Base-by-base conservation (phyloP, 2,329 filamentous ascomycete genomes). In the Parasarocladium wereldwijsianum region DNA sequence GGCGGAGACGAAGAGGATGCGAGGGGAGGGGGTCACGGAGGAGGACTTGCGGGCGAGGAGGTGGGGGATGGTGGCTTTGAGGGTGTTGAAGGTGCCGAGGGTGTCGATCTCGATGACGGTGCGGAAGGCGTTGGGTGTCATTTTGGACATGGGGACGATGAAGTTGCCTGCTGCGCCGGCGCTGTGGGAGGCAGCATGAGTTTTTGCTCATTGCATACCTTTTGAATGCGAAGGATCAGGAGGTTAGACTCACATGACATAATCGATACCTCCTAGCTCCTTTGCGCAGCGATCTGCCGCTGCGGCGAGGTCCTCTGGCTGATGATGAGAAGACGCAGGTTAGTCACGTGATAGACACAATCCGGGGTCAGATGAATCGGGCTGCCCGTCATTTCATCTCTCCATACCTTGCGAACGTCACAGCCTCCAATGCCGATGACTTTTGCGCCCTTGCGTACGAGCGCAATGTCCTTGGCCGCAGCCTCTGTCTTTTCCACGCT, bases 161-260 rank as follows among this genome's bases (percentile, higher is more conserved):
- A 96, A 98, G 55, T 98, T 98, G 35, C 90, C 90, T 12, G 90
- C 90, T 10, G 90, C 90, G 29, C 90, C 90, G 13, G 87, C 87
- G 49, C 81, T 90, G 43, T 29, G n/a, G 6, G 10, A 9, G 27
- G 10, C 30, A 35, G 34, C 24, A 24, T 23, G 13, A 6, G 14
- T n/a, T 8, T n/a, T 5, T 9, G 17, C 12, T 16, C 11, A 13
- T n/a, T 8, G 20, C 15, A 16, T 8, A 8, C 13, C 29, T 12
- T 10, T 4, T 4, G 13, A 21, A 18, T 6, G 13, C 11, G 24
- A 6, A 6, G 29, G 6, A 18, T n/a, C 4, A 15, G 14, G 19
- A 19, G 15, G 11, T 5, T 11, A 13, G 39, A 47, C 69, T 46
- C 58, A 87, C 82, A 94, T 93, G 34, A 92, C 81, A 51, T 77